Base-by-base conservation (phyloP, 805 yeast species). In the Pichia manshurica region DNA sequence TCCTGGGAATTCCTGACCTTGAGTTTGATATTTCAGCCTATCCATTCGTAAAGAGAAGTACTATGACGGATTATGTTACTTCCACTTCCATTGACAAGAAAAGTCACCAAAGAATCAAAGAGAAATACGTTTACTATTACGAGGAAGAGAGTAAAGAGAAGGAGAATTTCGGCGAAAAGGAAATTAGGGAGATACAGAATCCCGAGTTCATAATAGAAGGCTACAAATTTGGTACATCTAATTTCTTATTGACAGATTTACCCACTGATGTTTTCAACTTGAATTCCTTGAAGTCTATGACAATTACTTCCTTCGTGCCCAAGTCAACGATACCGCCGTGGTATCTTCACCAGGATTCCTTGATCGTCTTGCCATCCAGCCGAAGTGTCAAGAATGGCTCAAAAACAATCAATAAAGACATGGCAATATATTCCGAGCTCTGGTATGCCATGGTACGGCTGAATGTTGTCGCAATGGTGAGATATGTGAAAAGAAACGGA, bases 141-240 rank as follows among this genome's bases (percentile, higher is more conserved):
- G 43, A 43, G 4, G 38, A 32, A 5, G 55, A 55, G 31, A 53
- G 55, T 12, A 56, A 53, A 6, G 53, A 53, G 31, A 38, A 20
- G 15, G 51, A 44, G 16, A 46, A 44, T 9, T 55, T 50, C 4
- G 53, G 46, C 1, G 53, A 51, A 29, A 65, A 58, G 19, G 62
- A 55, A 9, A 49, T 57, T 2, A 66, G 79, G 23, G 64, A 68
- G 4, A 62, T 62, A 34, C 66, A 67, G 4, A 48, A 49, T 19
- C 23, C 45, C 3, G 29, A 21, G 2, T n/a, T 41, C 6, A 39
- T 52, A 13, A 42, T 35, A 10, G 44, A 77, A 33, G 95, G 85
- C 0, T 87, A 77, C 60, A 75, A 77, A 52, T 88, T 81, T 57
- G 91, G 95, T 3, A 67, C 71, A 1, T 74, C 79, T 8, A 67